phyloP scores from a whole-genome alignment of 495 filamentous ascomycete genomes.

The Aspergillus haitiensis region DNA sequence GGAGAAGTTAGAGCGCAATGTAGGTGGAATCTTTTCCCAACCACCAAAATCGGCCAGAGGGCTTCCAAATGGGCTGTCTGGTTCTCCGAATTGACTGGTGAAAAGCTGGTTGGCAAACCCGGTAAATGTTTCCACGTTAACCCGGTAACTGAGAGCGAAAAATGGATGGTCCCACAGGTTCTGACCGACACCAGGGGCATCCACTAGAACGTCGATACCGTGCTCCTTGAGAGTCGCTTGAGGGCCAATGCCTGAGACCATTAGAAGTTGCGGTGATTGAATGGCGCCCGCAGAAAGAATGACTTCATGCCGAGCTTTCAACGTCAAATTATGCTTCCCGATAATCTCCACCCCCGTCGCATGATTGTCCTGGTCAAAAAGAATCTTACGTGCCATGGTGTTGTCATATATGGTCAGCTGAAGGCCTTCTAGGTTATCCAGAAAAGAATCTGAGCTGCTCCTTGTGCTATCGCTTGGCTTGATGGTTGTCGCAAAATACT shows the following conservation, averaged over 20 bases:
- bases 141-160: conserved; percentile 25
- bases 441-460: conserved; percentile 39
- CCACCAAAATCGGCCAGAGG: conserved; percentile 42
- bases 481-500: too few relatives aligned
- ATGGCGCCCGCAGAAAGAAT: conserved; percentile 55
- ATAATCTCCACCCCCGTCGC: conserved; percentile 17
- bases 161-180: conserved; percentile 48
- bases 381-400: conserved; percentile 29
- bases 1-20: conserved; percentile 25
- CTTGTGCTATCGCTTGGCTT: conserved; percentile 7
- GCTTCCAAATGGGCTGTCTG: conserved; percentile 36
- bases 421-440: conserved; percentile 20
- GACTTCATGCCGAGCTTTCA: conserved; percentile 50
- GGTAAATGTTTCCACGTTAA: conserved; percentile 29
- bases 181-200: conserved; percentile 54
- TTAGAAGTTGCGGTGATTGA: conserved; percentile 33
- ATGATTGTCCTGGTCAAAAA: conserved; percentile 30
- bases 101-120: conserved; percentile 16
- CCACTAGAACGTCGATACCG: conserved; percentile 40
- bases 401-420: conserved; percentile 23
- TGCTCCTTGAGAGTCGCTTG: conserved; percentile 33
- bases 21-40: conserved; percentile 52
- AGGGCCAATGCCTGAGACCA: conserved; percentile 42
- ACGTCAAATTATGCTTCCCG: conserved; percentile 18
- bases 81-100: conserved; percentile 10